A percentile compares a stretch with the other conserved stretches of the same genome.
These are phyloP conservation scores for Peronospora belbahrii DNA, from an alignment of 352 stramenopile species.

Conservation along the genomic window DNA sequence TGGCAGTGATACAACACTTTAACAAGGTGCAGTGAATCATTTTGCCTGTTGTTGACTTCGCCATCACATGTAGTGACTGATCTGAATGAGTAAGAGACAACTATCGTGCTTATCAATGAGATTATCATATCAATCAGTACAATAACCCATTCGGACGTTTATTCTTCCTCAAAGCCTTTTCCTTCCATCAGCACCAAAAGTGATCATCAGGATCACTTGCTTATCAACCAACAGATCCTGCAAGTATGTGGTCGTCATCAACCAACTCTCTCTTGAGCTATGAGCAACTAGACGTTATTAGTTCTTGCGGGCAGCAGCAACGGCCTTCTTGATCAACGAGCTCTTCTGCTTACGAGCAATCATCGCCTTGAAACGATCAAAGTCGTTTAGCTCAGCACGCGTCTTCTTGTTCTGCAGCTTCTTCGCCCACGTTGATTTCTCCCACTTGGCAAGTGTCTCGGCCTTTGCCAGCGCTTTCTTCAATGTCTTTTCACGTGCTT, in stretches of 20 bases:
- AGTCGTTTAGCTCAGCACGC: slow-evolving; percentile 92
- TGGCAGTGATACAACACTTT: too few relatives aligned
- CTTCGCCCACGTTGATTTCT: slow-evolving; percentile 94
- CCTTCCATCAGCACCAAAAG: not conserved
- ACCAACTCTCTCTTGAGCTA: not conserved
- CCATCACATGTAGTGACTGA: not conserved
- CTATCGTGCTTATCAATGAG: not conserved
- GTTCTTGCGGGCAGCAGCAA: slow-evolving; percentile 77
- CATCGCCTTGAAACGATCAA: slow-evolving; percentile 99
- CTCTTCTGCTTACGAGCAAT: slow-evolving; percentile 98
- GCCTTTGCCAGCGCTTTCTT: slow-evolving; percentile 87
- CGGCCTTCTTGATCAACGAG: slow-evolving; percentile 89
- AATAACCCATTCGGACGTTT: slow-evolving; percentile 37
- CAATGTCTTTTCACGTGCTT: slow-evolving; percentile 91
- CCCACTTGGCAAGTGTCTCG: slow-evolving; percentile 93
- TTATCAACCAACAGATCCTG: not conserved
- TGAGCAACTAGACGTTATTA: slow-evolving; percentile 17
- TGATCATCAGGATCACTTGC: not conserved
- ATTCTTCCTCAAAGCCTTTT: slow-evolving; percentile 24
- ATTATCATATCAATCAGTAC: slow-evolving; percentile 29
- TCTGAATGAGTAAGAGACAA: not conserved
- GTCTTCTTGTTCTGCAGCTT: slow-evolving; percentile 96
- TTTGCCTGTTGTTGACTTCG: not conserved
- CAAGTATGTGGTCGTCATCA: slow-evolving; percentile 4
- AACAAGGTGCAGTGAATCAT: not conserved